Conservation (phyloP, 2,329 filamentous ascomycete species). For the Neurospora sp. region DNA sequence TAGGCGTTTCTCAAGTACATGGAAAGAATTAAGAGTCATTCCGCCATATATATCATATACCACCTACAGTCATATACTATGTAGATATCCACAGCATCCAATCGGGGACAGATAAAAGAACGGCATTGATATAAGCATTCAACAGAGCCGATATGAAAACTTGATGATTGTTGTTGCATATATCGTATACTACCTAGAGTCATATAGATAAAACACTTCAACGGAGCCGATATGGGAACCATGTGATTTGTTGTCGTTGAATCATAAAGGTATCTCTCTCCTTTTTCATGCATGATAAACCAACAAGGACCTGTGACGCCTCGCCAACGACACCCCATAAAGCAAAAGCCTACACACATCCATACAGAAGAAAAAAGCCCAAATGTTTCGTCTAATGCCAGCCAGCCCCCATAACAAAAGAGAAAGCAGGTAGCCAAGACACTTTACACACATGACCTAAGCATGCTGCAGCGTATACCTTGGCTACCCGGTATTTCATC, state of each 20-base stretch:
- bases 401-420: not conserved
- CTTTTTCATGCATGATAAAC: not conserved
- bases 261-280: not conserved
- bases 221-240: not conserved
- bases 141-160: not conserved
- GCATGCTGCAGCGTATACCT: not conserved
- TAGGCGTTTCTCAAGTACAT: not conserved
- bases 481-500: not conserved
- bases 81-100: not conserved
- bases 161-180: too few relatives aligned
- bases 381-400: not conserved
- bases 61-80: not conserved
- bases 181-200: not conserved
- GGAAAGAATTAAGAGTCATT: not conserved
- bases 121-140: not conserved
- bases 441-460: not conserved
- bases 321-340: not conserved
- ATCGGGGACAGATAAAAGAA: not conserved
- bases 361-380: not conserved
- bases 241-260: not conserved
- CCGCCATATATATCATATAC: not conserved
- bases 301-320: not conserved
- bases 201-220: not conserved
- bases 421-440: not conserved
- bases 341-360: not conserved